phyloP scores from a whole-genome alignment of 2,329 filamentous ascomycete genomes.

The Phaeomoniella chlamydospora region DNA sequence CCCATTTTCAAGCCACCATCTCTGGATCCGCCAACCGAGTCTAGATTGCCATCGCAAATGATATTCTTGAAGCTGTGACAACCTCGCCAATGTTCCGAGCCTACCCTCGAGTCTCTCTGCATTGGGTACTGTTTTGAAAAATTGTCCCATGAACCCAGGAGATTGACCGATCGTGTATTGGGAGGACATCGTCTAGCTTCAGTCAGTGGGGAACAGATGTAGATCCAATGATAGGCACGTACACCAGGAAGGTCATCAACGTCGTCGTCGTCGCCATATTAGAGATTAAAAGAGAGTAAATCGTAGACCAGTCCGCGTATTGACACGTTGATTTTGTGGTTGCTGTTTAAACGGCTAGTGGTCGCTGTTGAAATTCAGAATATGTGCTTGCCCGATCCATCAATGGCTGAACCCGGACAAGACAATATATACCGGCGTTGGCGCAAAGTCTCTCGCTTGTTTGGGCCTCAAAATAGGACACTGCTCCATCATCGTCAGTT shows the following conservation, averaged over 20 bases:
- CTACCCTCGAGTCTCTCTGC: slow-evolving; percentile 63
- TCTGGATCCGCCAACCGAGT: slow-evolving; percentile 35
- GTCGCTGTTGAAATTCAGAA: background rate
- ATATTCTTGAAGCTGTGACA: slow-evolving; percentile 80
- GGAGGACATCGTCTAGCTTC: slow-evolving; percentile 19
- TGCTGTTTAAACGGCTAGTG: background rate
- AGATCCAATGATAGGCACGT: slow-evolving; percentile 4
- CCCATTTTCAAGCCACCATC: slow-evolving; percentile 82
- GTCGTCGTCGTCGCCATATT: slow-evolving; percentile 12
- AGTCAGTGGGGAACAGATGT: background rate
- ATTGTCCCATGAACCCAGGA: slow-evolving; percentile 93
- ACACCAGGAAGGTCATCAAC: slow-evolving; percentile 18
- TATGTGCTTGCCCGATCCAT: background rate
- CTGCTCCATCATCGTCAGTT: slow-evolving; percentile 1
- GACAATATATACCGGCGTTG: background rate
- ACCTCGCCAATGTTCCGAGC: slow-evolving; percentile 67
- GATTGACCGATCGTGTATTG: slow-evolving; percentile 47
- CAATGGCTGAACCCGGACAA: background rate
- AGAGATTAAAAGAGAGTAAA: slow-evolving; percentile 1
- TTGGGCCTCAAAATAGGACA: background rate
- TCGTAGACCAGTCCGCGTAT: background rate
- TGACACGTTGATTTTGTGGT: too few relatives aligned
- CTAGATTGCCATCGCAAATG: slow-evolving; percentile 58
- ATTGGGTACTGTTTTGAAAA: slow-evolving; percentile 67
- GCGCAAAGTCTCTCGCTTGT: background rate